These are phyloP conservation scores for Haematococcus sp. DNA, from an alignment of 139 green algal genomes.

Conservation along the genomic window DNA sequence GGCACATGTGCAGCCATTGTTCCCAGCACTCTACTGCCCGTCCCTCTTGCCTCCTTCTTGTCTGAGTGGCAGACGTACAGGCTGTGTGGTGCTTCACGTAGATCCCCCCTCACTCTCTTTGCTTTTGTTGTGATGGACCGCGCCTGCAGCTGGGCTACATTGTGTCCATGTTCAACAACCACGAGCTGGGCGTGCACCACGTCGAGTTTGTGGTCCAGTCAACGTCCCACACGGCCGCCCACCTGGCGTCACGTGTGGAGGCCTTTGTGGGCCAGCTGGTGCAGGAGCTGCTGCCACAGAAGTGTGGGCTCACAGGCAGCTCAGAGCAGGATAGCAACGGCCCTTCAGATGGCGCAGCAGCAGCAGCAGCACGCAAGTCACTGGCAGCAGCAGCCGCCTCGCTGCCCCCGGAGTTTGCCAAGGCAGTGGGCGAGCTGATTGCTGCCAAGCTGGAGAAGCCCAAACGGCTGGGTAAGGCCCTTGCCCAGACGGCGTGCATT, in stretches of 20 bases:
- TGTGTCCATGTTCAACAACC: conserved; percentile 28
- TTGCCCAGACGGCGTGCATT: background rate
- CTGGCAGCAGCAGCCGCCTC: background rate
- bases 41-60: too few species aligned
- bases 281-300: conserved; percentile 11
- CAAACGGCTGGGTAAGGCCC: conserved; percentile 68
- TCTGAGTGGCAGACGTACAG: too few species aligned
- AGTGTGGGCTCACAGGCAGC: conserved; percentile 1
- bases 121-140: too few species aligned
- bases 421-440: conserved; percentile 66
- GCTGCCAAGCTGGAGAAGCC: conserved; percentile 81
- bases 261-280: conserved; percentile 62
- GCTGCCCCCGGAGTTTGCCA: conserved; percentile 38
- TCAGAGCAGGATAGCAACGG: too few species aligned
- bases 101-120: too few species aligned
- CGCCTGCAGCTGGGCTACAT: conserved; percentile 36
- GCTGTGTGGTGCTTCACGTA: too few species aligned
- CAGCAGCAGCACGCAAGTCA: background rate
- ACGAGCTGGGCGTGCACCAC: conserved; percentile 16
- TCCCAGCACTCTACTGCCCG: background rate
- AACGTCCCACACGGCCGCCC: conserved; percentile 36
- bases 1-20: too few species aligned
- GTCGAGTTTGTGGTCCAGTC: conserved; percentile 39
- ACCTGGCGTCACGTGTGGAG: conserved; percentile 61
- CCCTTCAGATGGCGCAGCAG: too few species aligned